Evolutionary conservation across 257 asterid species (phyloP).

Genomic region (Scutellaria baicalensis): DNA sequence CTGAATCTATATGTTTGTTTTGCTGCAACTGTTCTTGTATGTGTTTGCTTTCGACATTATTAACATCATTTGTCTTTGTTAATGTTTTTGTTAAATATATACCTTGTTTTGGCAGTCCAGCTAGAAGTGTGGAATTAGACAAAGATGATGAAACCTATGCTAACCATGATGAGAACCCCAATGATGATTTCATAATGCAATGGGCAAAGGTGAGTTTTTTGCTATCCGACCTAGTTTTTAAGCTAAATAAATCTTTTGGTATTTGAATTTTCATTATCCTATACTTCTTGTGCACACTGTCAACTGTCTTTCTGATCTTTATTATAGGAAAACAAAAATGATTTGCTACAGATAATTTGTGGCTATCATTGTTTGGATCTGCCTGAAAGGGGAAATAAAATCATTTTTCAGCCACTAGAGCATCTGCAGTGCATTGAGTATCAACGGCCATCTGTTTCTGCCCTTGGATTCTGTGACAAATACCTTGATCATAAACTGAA

Average conservation of each 20-base stretch:
- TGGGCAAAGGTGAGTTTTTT: constrained; percentile 70
- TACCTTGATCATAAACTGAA: constrained; percentile 27
- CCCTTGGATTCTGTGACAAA: constrained; percentile 46
- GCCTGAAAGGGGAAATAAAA: constrained; percentile 65
- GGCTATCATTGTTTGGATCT: constrained; percentile 57
- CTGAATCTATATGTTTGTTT: not conserved
- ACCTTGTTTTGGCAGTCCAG: constrained; percentile 71
- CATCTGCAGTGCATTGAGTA: constrained; percentile 70
- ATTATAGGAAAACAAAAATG: constrained; percentile 66
- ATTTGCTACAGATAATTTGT: constrained; percentile 77
- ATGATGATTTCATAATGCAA: constrained; percentile 49
- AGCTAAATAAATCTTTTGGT: not conserved
- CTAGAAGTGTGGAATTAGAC: constrained; percentile 48
- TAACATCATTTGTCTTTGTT: not conserved
- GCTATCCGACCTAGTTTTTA: not conserved
- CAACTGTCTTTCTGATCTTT: constrained; percentile 16
- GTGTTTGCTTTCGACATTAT: not conserved
- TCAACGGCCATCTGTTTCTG: constrained; percentile 50
- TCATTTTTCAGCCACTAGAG: constrained; percentile 75
- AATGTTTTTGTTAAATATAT: constrained; percentile 5
- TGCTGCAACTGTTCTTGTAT: constrained; percentile 4
- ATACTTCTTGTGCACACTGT: constrained; percentile 3
- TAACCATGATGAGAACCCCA: constrained; percentile 39
- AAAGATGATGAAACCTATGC: constrained; percentile 40
- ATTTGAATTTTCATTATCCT: constrained; percentile 9